Base-by-base conservation (phyloP, 1,284 basidiomycete species). In the Tilletiopsis washingtonensis region DNA sequence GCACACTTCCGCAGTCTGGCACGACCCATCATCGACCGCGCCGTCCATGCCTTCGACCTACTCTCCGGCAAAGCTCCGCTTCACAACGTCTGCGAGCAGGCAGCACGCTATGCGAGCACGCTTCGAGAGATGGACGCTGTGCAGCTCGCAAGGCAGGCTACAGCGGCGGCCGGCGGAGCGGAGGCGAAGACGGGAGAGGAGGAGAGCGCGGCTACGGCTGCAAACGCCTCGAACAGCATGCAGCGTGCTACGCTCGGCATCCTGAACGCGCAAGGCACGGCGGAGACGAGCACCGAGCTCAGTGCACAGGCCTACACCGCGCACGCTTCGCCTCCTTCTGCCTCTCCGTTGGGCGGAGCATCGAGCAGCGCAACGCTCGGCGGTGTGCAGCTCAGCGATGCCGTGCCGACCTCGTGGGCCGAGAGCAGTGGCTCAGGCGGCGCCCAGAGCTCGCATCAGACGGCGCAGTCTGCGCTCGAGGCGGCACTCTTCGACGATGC, bases 11-110 rank as follows among this genome's bases (percentile, higher is more conserved):
- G 17, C 15, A 15, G 36, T n/a, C 19, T 50, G 53, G 43, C 65
- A 57, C 50, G 59, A 15, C 58, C 61, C 19, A 57, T 61, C 40
- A 59, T 69, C 45, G 57, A 67, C 34, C 61, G 64, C 38, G 52
- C 56, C 41, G 57, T 64, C 23, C 57, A 62, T 23, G 44, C 46
- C 49, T 54, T 69, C 34, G 53, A 58, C 38, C 40, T 37, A 26
- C 49, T 65, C 7, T 52, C 61, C 26, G 27, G 49, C 43, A 61
- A 56, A 47, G 39, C 39, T 14, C 41, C 52, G n/a, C 53, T 64
- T 34, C 54, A 43, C 40, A 64, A 64, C 40, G 51, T 64, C 14
- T 50, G 59, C 1, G 64, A 66, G 45, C 64, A 66, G 49, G 64
- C 64, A 11, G 58, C 54, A 12, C 50, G 61, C 24, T 66, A 64